Evolutionary conservation across 73 alveolate genomes (phyloP), one percentile per base, ranked within the genome.

Genomic region (Symbiodinium pilosum): DNA sequence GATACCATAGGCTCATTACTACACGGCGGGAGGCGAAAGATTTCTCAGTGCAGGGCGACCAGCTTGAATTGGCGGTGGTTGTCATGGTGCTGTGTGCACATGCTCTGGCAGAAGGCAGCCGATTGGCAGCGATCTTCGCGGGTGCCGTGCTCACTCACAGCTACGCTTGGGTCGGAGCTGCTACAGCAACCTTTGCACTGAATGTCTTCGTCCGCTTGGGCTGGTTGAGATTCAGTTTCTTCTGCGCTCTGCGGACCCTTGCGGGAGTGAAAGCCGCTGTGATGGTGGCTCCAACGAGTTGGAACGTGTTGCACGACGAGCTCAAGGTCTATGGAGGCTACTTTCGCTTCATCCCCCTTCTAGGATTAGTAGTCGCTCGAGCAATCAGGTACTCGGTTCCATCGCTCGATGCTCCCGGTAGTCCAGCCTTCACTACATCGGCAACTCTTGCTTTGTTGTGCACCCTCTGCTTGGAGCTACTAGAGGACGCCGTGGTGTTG

Each of bases 31-130:
- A 75, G 16, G 47, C 39, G 3, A n/a, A n/a, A n/a, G n/a, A n/a
- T n/a, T n/a, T n/a, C n/a, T n/a, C n/a, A n/a, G 93, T 85, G 81
- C 93, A 75, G 6, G 93, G 93, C 3, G 93, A 85, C 59, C 43
- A n/a, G 11, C 30, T 77, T 2, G 4, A n/a, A 34, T n/a, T 43
- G 8, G 93, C 93, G 24, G n/a, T 44, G 93, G 44, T 47, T 3
- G 43, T 44, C 93, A 85, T 85, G 93, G 8, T 85, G 77, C 30
- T 68, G 1, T 7, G 52, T 30, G 42, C 93, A 16, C 93, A 85
- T 26, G 75, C 81, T 32, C 47, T 85, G 36, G 11, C 52, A 20
- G 93, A 85, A 34, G 43, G 52, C 8, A 77, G 81, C 0, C 93
- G 93, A 38, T 14, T 85, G 93, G 81, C 47, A 34, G 77, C 93